phyloP scores from a whole-genome alignment of 495 filamentous ascomycete genomes.

The Baudoinia panamericana region DNA sequence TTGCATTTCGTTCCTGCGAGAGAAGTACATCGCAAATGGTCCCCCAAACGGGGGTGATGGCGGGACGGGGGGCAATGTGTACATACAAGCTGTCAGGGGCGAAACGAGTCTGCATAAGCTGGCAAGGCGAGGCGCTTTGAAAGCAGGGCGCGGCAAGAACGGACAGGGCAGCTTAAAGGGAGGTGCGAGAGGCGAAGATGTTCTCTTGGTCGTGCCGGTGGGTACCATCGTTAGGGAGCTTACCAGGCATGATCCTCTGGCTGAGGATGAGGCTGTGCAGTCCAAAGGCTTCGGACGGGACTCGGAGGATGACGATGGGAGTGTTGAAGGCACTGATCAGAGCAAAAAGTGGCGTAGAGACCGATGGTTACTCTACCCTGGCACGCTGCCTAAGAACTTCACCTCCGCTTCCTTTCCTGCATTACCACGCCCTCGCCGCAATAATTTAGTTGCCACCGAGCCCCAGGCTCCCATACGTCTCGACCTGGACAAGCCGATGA shows the following conservation, averaged over 20 bases:
- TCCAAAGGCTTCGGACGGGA: slow-evolving; percentile 26
- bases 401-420: slow-evolving; percentile 46
- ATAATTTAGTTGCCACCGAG: slow-evolving; percentile 45
- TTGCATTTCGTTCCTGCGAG: slow-evolving; percentile 83
- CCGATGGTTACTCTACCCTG: slow-evolving; percentile 71
- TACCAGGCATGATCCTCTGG: slow-evolving; percentile 59
- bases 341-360: slow-evolving; percentile 34
- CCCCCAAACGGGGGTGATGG: slow-evolving; percentile 97
- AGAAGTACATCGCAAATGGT: slow-evolving; percentile 73
- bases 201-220: slow-evolving; percentile 80
- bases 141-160: slow-evolving; percentile 67
- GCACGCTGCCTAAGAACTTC: slow-evolving; percentile 51
- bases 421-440: slow-evolving; percentile 43
- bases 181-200: slow-evolving; percentile 70
- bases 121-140: slow-evolving; percentile 58
- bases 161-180: slow-evolving; percentile 73
- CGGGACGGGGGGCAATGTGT: slow-evolving; percentile 78
- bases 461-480: slow-evolving; percentile 60
- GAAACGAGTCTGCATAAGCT: slow-evolving; percentile 90
- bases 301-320: slow-evolving; percentile 16
- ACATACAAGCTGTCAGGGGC: slow-evolving; percentile 83
- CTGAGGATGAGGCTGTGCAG: slow-evolving; percentile 41
- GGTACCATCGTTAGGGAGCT: slow-evolving; percentile 83
- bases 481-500: slow-evolving; percentile 70
- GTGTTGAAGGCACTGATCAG: slow-evolving; percentile 28